Evolutionary conservation across 2,329 filamentous ascomycete species (phyloP).

Genomic region (Aspergillus costaricaensis): DNA sequence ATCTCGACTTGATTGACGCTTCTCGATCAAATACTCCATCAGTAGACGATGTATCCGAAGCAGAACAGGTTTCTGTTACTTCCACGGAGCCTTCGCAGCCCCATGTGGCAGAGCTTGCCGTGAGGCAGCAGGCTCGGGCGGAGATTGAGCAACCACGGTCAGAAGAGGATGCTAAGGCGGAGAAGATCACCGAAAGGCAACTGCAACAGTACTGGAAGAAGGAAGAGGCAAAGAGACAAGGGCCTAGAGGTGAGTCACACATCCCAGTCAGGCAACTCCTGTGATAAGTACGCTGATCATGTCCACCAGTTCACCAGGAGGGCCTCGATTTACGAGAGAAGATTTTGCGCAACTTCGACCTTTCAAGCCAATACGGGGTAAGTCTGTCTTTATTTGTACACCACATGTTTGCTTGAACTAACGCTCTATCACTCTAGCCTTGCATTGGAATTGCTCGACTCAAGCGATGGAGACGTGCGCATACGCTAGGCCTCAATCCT

Average conservation of each 20-base stretch:
- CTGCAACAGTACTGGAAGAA: slow-evolving; percentile 76
- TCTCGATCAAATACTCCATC: slow-evolving; percentile 30
- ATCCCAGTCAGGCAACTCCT: not conserved
- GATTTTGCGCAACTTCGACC: slow-evolving; percentile 87
- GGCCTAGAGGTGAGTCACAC: slow-evolving; percentile 54
- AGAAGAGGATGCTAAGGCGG: slow-evolving; percentile 52
- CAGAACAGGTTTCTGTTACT: slow-evolving; percentile 30
- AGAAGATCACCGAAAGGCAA: slow-evolving; percentile 65
- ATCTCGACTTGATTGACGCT: slow-evolving; percentile 38
- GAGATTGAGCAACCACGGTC: slow-evolving; percentile 39
- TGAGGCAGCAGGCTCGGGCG: slow-evolving; percentile 53
- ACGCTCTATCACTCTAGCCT: slow-evolving; percentile 57
- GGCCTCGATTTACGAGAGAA: slow-evolving; percentile 75
- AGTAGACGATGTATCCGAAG: slow-evolving; percentile 25
- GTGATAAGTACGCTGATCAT: not conserved
- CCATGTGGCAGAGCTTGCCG: slow-evolving; percentile 38
- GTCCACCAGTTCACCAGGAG: slow-evolving; percentile 68
- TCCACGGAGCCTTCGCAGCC: slow-evolving; percentile 31
- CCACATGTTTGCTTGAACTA: not conserved
- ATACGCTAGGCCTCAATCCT: slow-evolving; percentile 78
- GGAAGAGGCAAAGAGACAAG: slow-evolving; percentile 68
- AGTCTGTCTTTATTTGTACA: slow-evolving; percentile 44
- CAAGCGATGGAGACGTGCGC: slow-evolving; percentile 85
- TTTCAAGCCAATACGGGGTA: slow-evolving; percentile 88
- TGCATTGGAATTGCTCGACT: slow-evolving; percentile 81